These are phyloP conservation scores for Picea abies DNA, from an alignment of 83 land plant genomes.

Conservation along the genomic window DNA sequence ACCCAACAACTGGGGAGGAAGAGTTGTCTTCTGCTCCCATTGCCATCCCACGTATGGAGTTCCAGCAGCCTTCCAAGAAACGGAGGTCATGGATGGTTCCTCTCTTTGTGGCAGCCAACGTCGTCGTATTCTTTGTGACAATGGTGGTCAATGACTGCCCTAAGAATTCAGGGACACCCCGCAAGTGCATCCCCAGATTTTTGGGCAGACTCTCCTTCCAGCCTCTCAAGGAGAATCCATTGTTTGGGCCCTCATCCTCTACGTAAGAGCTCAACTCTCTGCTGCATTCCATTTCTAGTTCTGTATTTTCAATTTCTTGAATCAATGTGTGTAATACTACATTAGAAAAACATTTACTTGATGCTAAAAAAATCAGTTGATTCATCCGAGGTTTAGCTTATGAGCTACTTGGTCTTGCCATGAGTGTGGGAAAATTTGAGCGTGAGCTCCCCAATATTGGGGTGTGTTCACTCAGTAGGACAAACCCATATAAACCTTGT, in stretches of 20 bases:
- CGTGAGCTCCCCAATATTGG: no score
- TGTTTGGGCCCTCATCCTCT: conserved; percentile 77
- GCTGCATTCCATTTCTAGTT: background rate
- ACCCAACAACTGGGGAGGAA: background rate
- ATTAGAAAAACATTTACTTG: background rate
- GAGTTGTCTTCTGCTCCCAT: no score
- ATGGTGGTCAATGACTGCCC: conserved; percentile 62
- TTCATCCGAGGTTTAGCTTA: background rate
- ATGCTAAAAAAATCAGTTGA: background rate
- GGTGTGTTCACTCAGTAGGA: no score
- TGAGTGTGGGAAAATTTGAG: background rate
- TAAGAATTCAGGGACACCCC: conserved; percentile 21
- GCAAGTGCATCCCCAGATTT: conserved; percentile 34
- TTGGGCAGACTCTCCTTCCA: conserved; percentile 73
- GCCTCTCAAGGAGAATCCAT: conserved; percentile 78
- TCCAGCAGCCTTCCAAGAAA: conserved; percentile 12
- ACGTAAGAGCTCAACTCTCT: conserved; percentile 35
- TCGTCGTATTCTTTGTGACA: conserved; percentile 36
- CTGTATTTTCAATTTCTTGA: background rate
- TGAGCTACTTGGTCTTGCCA: background rate
- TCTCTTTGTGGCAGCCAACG: conserved; percentile 31
- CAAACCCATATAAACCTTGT: no score
- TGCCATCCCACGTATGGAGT: conserved; percentile 25
- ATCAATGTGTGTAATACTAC: background rate
- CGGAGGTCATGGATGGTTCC: conserved; percentile 44